A percentile compares a stretch with the other conserved stretches of the same genome.
phyloP scores from a whole-genome alignment of 108 stramenopile genomes.

The Nitzschia sp. region DNA sequence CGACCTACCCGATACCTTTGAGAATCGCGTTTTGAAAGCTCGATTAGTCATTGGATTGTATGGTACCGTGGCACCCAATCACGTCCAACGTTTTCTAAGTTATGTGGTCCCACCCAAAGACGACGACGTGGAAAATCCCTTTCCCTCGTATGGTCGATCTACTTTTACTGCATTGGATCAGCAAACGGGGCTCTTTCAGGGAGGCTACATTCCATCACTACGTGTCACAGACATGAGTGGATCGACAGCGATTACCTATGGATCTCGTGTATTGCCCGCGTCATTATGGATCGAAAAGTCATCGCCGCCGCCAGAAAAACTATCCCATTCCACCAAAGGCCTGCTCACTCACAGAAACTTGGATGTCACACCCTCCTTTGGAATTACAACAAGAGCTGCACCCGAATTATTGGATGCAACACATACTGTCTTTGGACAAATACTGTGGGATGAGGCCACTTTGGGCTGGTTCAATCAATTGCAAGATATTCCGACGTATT shows the following conservation, averaged over 20 bases:
- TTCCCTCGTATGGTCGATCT: slow-evolving; percentile 66
- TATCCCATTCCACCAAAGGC: slow-evolving; percentile 64
- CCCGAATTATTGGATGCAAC: slow-evolving; percentile 57
- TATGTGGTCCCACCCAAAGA: slow-evolving; percentile 49
- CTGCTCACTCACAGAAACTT: slow-evolving; percentile 77
- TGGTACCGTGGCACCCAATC: slow-evolving; percentile 62
- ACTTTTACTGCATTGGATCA: slow-evolving; percentile 63
- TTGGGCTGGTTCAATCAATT: slow-evolving; percentile 56
- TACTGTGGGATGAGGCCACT: slow-evolving; percentile 52
- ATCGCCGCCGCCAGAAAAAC: not conserved
- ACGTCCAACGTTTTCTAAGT: slow-evolving; percentile 62
- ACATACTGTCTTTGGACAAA: slow-evolving; percentile 79
- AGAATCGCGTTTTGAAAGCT: slow-evolving; percentile 68
- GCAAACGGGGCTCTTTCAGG: slow-evolving; percentile 66
- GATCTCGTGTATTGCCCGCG: slow-evolving; percentile 66
- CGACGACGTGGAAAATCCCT: slow-evolving; percentile 53
- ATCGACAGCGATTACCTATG: slow-evolving; percentile 63
- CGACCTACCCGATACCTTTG: slow-evolving; percentile 45
- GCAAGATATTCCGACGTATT: slow-evolving; percentile 69
- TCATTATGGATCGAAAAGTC: slow-evolving; percentile 72
- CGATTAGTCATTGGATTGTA: slow-evolving; percentile 68
- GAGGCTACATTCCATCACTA: slow-evolving; percentile 73
- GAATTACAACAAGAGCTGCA: slow-evolving; percentile 69
- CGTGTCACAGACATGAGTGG: slow-evolving; percentile 65
- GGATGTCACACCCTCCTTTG: slow-evolving; percentile 74